Evolutionary conservation across 306 rosid species (phyloP), one percentile per base, ranked within the genome.

Genomic region (Cyamopsis tetragonoloba): DNA sequence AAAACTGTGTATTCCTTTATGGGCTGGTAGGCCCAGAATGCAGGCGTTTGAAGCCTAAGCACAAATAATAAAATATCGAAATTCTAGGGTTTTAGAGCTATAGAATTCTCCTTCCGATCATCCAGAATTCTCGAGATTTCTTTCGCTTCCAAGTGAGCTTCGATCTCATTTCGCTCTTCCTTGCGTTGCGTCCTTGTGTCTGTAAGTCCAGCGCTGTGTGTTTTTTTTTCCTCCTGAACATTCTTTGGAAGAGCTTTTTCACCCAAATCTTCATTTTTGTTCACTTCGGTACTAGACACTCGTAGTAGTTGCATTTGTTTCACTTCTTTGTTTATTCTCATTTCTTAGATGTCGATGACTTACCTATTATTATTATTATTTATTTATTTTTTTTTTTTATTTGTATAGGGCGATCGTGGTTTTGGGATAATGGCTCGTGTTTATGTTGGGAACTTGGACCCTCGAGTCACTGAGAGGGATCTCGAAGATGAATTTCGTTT

Each of bases 401-500:
- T 44, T 76, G 48, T 4, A 3, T 23, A 72, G 84, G 75, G 62
- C 73, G 71, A 56, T 46, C 27, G 30, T 66, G 72, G 68, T 49
- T 59, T 77, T 7, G 62, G 12, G 62, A 74, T 46, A 70, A 89
- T 89, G 96, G 48, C 98, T 69, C 86, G 98, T 42, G 83, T 92
- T 80, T 92, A 87, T 48, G 79, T 92, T 58, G 98, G 96, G 48
- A 89, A 92, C 80, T 72, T 92, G 86, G 96, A 92, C 70, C 91
- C 96, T 77, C 91, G 93, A 37, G 96, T 86, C 70, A 37, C 81
- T 31, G 98, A 92, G 77, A 89, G 96, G 84, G 98, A 89, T 4
- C 83, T 92, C 7, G 98, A 92, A 84, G 98, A 87, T 61, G 96
- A 92, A 55, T 92, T 89, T 72, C 89, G 96, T 57, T 64, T 89